Evolutionary conservation across 345 rosid genomes (phyloP).

Genomic region (Heritiera littoralis): DNA sequence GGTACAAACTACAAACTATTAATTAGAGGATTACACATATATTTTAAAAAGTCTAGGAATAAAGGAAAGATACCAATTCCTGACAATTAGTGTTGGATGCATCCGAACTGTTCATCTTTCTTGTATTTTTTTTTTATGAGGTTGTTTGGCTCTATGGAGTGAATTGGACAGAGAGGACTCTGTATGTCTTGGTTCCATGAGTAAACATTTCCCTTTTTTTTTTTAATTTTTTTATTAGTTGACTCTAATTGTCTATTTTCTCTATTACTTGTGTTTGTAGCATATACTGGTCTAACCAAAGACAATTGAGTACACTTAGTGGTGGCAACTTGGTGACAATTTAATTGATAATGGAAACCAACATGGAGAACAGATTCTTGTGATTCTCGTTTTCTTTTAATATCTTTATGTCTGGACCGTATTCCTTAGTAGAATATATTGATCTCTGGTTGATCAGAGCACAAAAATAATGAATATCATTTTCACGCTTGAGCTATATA

Average conservation of each 20-base stretch:
- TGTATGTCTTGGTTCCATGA: background rate
- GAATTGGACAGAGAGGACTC: background rate
- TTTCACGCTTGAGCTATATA: too few species aligned
- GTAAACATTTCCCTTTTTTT: background rate
- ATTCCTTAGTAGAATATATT: too few species aligned
- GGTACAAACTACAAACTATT: slow-evolving; percentile 13
- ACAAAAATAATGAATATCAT: too few species aligned
- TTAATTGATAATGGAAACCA: background rate
- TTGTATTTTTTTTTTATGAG: background rate
- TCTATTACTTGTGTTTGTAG: background rate
- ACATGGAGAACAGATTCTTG: slow-evolving; percentile 3
- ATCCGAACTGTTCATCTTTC: background rate
- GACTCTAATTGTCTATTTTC: background rate
- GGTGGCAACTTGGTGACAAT: background rate
- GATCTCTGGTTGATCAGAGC: too few species aligned
- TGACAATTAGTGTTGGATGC: slow-evolving; percentile 1
- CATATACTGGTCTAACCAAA: background rate
- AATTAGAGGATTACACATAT: slow-evolving; percentile 21
- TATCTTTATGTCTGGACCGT: too few species aligned
- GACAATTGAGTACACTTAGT: background rate
- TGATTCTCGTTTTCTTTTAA: background rate
- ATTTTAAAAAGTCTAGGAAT: slow-evolving; percentile 20
- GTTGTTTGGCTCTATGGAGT: slow-evolving; percentile 7
- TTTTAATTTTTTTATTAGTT: too few species aligned
- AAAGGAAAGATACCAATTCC: slow-evolving; percentile 22